Percentiles rank a stretch among this genome's conserved stretches.
Conservation (phyloP, 2,329 filamentous ascomycete genomes). For the Teratosphaeria zuluensis region DNA sequence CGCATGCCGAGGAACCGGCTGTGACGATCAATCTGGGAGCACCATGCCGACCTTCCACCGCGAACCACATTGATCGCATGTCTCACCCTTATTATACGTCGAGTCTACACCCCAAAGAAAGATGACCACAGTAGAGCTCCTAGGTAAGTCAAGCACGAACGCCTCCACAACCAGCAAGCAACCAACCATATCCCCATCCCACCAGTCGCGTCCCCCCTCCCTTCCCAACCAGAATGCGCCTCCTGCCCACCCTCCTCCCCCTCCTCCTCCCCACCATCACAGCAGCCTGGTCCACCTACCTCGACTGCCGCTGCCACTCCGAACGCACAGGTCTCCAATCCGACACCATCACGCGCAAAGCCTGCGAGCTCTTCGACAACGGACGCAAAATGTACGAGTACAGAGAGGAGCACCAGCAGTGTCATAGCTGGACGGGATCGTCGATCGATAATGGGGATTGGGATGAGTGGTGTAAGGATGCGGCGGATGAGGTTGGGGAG, state of each 20-base stretch:
- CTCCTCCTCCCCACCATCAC: too few relatives aligned
- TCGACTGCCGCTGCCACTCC: neutral
- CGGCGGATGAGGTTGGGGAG: neutral
- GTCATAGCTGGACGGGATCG: neutral
- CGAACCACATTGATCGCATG: neutral
- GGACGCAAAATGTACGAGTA: neutral
- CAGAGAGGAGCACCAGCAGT: neutral
- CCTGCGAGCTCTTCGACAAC: neutral
- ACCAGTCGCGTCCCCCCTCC: too few relatives aligned
- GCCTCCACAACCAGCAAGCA: too few relatives aligned
- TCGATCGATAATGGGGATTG: too few relatives aligned
- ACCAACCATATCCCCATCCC: too few relatives aligned
- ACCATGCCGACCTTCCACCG: neutral
- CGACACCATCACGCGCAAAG: neutral
- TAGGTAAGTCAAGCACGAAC: too few relatives aligned
- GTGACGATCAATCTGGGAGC: neutral
- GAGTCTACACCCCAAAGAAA: too few relatives aligned
- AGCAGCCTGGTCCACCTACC: too few relatives aligned
- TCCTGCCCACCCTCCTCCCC: too few relatives aligned
- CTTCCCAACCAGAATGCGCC: too few relatives aligned
- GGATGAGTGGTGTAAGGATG: neutral
- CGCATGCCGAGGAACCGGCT: neutral
- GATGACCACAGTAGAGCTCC: too few relatives aligned
- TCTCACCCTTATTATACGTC: neutral
- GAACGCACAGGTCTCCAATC: neutral